Percentiles rank a stretch among this genome's conserved stretches.
phyloP scores from a whole-genome alignment of 176 grass and related monocot genomes.

The Zoysia japonica region DNA sequence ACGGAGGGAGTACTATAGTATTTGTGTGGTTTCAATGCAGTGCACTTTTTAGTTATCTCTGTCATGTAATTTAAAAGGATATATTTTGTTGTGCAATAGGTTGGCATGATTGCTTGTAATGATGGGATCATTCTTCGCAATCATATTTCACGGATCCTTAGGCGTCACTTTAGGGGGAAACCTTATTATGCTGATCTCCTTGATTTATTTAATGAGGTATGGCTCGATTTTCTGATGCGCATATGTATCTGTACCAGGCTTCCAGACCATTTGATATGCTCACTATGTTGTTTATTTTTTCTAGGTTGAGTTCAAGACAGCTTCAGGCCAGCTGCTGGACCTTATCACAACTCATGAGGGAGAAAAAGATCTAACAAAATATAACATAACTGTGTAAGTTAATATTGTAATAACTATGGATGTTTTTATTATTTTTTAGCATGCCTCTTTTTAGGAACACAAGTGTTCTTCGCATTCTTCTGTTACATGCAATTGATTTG shows the following conservation, averaged over 20 bases:
- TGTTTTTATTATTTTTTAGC: not conserved
- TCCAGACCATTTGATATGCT: constrained; percentile 20
- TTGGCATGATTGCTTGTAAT: constrained; percentile 86
- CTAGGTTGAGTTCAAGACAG: constrained; percentile 93
- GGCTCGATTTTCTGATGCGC: constrained; percentile 14
- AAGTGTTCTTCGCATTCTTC: constrained; percentile 3
- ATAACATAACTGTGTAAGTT: constrained; percentile 73
- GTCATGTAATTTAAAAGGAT: not conserved
- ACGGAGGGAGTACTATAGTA: too few relatives aligned
- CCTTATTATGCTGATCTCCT: constrained; percentile 94
- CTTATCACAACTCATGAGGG: constrained; percentile 91
- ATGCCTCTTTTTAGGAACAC: not conserved
- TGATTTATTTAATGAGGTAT: constrained; percentile 97
- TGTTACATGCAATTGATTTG: not conserved
- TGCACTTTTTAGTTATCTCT: not conserved
- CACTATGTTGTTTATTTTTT: constrained; percentile 30
- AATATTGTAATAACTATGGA: constrained; percentile 21
- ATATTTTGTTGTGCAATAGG: constrained; percentile 45
- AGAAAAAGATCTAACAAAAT: constrained; percentile 85
- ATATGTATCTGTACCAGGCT: not conserved
- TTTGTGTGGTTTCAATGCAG: not conserved
- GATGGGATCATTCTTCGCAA: constrained; percentile 88
- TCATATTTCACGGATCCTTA: constrained; percentile 73
- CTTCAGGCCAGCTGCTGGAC: constrained; percentile 95
- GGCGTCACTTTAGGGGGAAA: constrained; percentile 71